Percentiles rank a stretch among this genome's conserved stretches.
phyloP scores from a whole-genome alignment of 768 basidiomycete genomes.

The Psilocybe subaeruginosa region DNA sequence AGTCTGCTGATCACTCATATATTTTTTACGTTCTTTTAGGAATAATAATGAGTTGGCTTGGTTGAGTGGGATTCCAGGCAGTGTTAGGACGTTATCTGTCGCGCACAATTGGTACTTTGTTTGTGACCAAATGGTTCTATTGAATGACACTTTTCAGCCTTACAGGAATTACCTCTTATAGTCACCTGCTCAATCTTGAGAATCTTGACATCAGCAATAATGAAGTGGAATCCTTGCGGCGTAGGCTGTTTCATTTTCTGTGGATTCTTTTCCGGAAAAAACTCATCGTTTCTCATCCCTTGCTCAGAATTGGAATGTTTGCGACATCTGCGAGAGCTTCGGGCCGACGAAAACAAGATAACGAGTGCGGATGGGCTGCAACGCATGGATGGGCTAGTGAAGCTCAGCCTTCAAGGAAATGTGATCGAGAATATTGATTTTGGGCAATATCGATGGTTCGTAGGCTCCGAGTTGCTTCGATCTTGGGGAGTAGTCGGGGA shows the following conservation, averaged over 20 bases:
- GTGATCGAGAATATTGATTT: conserved; percentile 65
- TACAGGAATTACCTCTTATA: conserved; percentile 85
- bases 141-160: conserved; percentile 48
- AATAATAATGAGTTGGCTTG: conserved; percentile 76
- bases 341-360: conserved; percentile 87
- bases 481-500: neutral
- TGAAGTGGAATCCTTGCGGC: conserved; percentile 82
- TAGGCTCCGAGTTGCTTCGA: conserved; percentile 17
- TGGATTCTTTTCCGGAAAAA: conserved; percentile 11
- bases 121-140: conserved; percentile 14
- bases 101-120: conserved; percentile 69
- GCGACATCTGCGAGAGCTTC: conserved; percentile 84
- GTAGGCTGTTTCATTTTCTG: conserved; percentile 53
- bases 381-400: conserved; percentile 78
- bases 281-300: conserved; percentile 15
- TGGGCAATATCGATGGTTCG: conserved; percentile 67
- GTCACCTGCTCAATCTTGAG: conserved; percentile 85
- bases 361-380: conserved; percentile 74
- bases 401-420: conserved; percentile 84
- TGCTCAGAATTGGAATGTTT: conserved; percentile 79
- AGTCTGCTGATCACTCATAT: conserved; percentile 6
- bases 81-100: conserved; percentile 77
- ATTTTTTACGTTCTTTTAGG: conserved; percentile 37
- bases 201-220: conserved; percentile 91
- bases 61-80: conserved; percentile 77